Evolutionary conservation across 2,329 filamentous ascomycete species (phyloP).

Genomic region (Drechmeria coniospora): DNA sequence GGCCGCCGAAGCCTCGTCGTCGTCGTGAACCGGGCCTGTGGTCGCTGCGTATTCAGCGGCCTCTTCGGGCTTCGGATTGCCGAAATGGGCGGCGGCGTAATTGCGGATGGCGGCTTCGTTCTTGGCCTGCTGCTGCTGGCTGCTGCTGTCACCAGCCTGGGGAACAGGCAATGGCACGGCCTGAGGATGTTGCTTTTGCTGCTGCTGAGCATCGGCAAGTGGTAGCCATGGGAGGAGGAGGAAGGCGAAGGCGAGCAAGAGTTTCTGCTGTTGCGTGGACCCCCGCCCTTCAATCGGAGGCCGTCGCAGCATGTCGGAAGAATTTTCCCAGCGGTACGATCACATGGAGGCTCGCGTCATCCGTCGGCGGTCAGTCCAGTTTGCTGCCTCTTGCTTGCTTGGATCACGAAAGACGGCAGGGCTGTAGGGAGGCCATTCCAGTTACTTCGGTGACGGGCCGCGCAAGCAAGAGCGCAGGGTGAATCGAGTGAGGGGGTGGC

Average conservation of each 20-base stretch:
- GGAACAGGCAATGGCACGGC: neutral
- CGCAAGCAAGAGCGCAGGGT: no score
- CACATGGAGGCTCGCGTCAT: slow-evolving; percentile 7
- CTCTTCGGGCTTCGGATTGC: neutral
- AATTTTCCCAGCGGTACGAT: slow-evolving; percentile 1
- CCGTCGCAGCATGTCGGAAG: slow-evolving; percentile 43
- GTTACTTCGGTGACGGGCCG: no score
- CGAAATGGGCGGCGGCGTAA: slow-evolving; percentile 13
- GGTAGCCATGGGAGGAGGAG: slow-evolving; percentile 39
- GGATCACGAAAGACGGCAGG: slow-evolving; percentile 1
- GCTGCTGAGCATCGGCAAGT: slow-evolving; percentile 49
- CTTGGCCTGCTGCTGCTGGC: slow-evolving; percentile 11
- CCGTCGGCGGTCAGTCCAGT: no score
- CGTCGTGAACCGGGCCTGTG: slow-evolving; percentile 6
- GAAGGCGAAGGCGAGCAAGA: slow-evolving; percentile 39
- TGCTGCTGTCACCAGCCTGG: slow-evolving; percentile 7
- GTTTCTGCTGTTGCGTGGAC: slow-evolving; percentile 28
- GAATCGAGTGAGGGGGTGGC: no score
- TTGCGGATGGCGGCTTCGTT: slow-evolving; percentile 13
- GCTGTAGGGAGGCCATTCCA: slow-evolving; percentile 1
- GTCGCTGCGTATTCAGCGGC: slow-evolving; percentile 12
- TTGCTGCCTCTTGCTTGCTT: no score
- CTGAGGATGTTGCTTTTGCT: slow-evolving; percentile 27
- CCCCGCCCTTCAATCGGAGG: slow-evolving; percentile 41
- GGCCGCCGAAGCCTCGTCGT: no score